Conservation (phyloP, 2,329 filamentous ascomycete species). For the Anthostomella pinea region DNA sequence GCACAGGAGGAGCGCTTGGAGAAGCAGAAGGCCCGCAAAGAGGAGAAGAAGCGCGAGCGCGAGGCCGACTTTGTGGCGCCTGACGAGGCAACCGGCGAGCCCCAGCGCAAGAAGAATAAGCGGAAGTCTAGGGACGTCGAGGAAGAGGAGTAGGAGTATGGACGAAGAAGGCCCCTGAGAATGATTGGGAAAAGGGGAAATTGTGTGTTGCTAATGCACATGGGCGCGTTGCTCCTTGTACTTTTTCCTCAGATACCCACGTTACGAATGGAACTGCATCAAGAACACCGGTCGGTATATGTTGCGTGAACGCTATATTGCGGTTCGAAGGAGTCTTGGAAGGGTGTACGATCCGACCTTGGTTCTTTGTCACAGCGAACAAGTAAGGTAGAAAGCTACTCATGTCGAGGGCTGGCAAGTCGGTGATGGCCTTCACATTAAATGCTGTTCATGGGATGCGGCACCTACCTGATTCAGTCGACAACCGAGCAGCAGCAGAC, state of each 20-base stretch:
- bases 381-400: too few species aligned
- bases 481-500: too few species aligned
- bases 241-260: slow-evolving; percentile 19
- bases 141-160: slow-evolving; percentile 16
- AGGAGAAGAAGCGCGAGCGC: slow-evolving; percentile 80
- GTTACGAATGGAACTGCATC: slow-evolving; percentile 9
- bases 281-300: not conserved
- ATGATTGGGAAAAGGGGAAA: not conserved
- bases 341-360: too few species aligned
- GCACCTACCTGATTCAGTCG: too few species aligned
- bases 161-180: too few species aligned
- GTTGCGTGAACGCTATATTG: not conserved
- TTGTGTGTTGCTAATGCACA: not conserved
- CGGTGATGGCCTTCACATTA: too few species aligned
- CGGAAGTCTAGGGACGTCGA: slow-evolving; percentile 45
- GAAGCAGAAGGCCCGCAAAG: slow-evolving; percentile 82
- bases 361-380: too few species aligned
- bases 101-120: slow-evolving; percentile 64
- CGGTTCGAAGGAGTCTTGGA: too few species aligned
- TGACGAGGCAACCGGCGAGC: slow-evolving; percentile 61
- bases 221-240: slow-evolving; percentile 6
- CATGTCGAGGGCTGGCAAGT: too few species aligned
- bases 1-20: slow-evolving; percentile 77
- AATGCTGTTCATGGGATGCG: too few species aligned
- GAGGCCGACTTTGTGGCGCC: slow-evolving; percentile 86